Evolutionary conservation across 78 protist genomes (phyloP).

Genomic region (Dictyostelium citrinum): DNA sequence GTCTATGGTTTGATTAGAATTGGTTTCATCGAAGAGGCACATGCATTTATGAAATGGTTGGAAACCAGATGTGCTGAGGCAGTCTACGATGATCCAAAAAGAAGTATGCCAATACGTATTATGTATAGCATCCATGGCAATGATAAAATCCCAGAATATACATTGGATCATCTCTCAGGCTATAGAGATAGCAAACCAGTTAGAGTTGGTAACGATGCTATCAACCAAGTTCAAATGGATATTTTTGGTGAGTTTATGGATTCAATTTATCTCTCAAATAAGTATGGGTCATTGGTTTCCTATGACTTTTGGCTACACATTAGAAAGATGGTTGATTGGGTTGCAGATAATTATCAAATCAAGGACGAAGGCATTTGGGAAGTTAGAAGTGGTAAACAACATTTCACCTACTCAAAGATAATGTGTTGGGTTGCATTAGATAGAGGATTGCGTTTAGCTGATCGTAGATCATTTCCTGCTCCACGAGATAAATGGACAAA

Average conservation of each 20-base stretch:
- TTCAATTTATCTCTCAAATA: conserved; percentile 64
- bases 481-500: conserved; percentile 60
- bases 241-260: conserved; percentile 79
- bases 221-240: conserved; percentile 76
- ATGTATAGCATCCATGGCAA: conserved; percentile 76
- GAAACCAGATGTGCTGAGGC: conserved; percentile 50
- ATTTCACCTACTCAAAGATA: conserved; percentile 70
- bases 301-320: conserved; percentile 77
- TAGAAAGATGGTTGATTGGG: conserved; percentile 60
- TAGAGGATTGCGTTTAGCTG: conserved; percentile 68
- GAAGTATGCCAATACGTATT: conserved; percentile 51
- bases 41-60: conserved; percentile 70
- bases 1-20: conserved; percentile 77
- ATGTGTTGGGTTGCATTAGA: conserved; percentile 83
- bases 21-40: conserved; percentile 78
- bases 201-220: conserved; percentile 75
- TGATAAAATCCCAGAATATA: conserved; percentile 37
- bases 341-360: conserved; percentile 31
- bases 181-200: conserved; percentile 53
- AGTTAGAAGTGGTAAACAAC: conserved; percentile 75
- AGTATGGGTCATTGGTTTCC: conserved; percentile 58
- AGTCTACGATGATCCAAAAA: background rate
- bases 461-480: conserved; percentile 76
- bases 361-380: conserved; percentile 83
- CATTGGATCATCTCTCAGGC: conserved; percentile 44